Percentiles rank a stretch among this genome's conserved stretches.
Evolutionary conservation across 106 monocot species (phyloP).

Genomic region (Dendrobium nobile): DNA sequence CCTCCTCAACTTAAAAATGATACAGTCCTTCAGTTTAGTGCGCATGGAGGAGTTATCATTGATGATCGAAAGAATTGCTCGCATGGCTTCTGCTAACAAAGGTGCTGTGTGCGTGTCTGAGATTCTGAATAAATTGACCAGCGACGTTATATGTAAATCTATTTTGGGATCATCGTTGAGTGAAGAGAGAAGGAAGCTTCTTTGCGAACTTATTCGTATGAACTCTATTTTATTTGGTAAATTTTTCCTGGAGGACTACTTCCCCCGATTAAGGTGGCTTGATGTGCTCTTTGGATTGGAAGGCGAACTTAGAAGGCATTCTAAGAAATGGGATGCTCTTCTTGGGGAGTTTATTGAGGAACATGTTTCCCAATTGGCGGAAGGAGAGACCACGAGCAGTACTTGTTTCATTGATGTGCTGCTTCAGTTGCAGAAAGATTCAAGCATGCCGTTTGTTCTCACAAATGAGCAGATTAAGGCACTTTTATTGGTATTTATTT

Average conservation of each 20-base stretch:
- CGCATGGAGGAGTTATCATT: slow-evolving; percentile 3
- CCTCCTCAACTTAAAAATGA: background rate
- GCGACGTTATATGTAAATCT: slow-evolving; percentile 2
- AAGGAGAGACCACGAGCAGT: too few relatives aligned
- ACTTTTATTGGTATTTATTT: background rate
- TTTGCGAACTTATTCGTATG: background rate
- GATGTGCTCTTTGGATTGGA: slow-evolving; percentile 12
- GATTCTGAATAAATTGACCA: background rate
- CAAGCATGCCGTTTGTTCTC: too few relatives aligned
- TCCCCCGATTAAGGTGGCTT: slow-evolving; percentile 28
- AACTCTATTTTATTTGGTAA: background rate
- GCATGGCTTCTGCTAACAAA: background rate
- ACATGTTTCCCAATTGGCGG: too few relatives aligned
- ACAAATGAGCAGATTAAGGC: too few relatives aligned
- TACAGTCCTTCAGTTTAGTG: background rate
- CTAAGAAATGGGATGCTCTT: background rate
- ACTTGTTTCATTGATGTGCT: too few relatives aligned
- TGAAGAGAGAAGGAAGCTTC: background rate
- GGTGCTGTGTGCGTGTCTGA: background rate
- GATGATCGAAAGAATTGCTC: background rate
- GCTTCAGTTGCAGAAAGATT: too few relatives aligned
- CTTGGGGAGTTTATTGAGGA: too few relatives aligned
- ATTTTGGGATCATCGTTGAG: slow-evolving; percentile 1
- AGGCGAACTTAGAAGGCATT: background rate
- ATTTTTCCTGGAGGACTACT: slow-evolving; percentile 23